Conservation (phyloP, 2,329 filamentous ascomycete genomes). For the Graphilbum sp. region DNA sequence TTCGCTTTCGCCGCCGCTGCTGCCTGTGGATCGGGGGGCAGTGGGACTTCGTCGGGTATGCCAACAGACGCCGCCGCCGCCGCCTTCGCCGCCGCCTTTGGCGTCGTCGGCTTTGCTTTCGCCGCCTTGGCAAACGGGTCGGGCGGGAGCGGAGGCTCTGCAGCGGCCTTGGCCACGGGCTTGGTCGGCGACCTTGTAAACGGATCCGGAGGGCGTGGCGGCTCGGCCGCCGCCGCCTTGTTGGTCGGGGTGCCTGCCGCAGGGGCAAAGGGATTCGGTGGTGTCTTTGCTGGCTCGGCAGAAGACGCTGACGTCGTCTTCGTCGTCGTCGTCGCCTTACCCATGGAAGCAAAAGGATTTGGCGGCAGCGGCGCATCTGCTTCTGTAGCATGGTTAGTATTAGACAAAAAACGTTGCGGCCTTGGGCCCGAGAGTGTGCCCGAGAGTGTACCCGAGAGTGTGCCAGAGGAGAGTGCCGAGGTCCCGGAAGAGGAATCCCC, state of each 20-base stretch:
- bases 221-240: constrained; percentile 3
- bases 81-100: not conserved
- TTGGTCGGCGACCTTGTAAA: constrained; percentile 13
- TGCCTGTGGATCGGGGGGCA: constrained; percentile 13
- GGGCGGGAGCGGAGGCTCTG: constrained; percentile 8
- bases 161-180: constrained; percentile 7
- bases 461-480: constrained; percentile 17
- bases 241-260: no score
- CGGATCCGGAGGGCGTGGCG: constrained; percentile 5
- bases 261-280: constrained; percentile 11
- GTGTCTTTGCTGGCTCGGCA: constrained; percentile 12
- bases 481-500: constrained; percentile 27
- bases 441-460: constrained; percentile 11
- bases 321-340: constrained; percentile 12
- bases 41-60: not conserved
- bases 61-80: not conserved
- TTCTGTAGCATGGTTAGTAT: not conserved
- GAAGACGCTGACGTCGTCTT: constrained; percentile 7
- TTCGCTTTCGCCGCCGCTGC: no score
- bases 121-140: constrained; percentile 3
- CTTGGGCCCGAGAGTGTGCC: constrained; percentile 11
- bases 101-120: not conserved
- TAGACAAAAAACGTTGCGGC: constrained; percentile 12
- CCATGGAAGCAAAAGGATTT: constrained; percentile 5
- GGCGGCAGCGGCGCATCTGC: constrained; percentile 11